phyloP scores from a whole-genome alignment of 176 grass and related monocot species.

The Avena atlantica region DNA sequence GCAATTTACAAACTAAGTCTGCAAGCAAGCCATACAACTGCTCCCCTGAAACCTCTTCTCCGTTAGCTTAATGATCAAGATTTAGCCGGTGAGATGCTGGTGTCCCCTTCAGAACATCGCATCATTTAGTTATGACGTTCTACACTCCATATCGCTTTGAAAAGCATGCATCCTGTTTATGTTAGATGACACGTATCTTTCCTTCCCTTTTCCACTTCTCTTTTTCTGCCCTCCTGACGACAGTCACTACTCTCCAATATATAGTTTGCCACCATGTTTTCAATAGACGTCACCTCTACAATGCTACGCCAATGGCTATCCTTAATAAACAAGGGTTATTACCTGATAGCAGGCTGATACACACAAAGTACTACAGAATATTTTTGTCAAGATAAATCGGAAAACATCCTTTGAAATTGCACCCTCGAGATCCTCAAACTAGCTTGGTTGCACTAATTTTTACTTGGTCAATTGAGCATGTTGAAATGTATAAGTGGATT shows the following conservation, averaged over 20 bases:
- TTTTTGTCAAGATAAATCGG: not conserved
- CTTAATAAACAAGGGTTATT: not conserved
- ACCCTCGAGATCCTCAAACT: not conserved
- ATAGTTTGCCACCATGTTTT: conserved; percentile 29
- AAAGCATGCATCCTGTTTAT: conserved; percentile 27
- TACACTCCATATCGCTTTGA: not conserved
- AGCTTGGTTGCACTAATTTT: not conserved
- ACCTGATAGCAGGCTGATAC: not conserved
- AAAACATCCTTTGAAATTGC: not conserved
- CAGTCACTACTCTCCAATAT: conserved; percentile 24
- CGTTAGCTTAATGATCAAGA: conserved; percentile 53
- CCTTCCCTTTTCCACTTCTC: not conserved
- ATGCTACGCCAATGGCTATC: not conserved
- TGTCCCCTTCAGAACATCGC: conserved; percentile 24
- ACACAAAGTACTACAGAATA: not conserved
- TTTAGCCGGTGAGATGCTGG: conserved; percentile 40
- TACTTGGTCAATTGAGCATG: not conserved
- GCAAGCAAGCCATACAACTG: not conserved
- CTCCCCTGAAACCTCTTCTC: not conserved
- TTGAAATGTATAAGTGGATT: no score
- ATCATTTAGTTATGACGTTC: conserved; percentile 54
- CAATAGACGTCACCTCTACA: conserved; percentile 9
- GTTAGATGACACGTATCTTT: conserved; percentile 59
- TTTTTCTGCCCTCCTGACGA: conserved; percentile 17
- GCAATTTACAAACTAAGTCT: no score